A percentile compares a stretch with the other conserved stretches of the same genome.
These are phyloP conservation scores for Acanthamoeba quina DNA, from an alignment of 208 protist genomes.

Conservation along the genomic window DNA sequence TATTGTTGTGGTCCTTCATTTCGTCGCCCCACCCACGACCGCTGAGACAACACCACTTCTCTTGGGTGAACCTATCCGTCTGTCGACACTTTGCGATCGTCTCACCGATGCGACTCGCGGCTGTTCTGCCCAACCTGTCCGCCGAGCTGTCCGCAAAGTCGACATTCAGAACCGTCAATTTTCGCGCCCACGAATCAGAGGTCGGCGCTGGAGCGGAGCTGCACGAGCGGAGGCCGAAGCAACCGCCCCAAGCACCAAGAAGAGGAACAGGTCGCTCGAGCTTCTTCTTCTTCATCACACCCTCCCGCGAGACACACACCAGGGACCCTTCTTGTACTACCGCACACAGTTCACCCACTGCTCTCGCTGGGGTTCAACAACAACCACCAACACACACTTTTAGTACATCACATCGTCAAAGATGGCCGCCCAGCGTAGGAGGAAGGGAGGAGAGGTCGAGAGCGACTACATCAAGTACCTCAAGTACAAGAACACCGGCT, in stretches of 20 bases:
- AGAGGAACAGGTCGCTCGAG: not conserved
- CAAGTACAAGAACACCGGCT: slow-evolving; percentile 77
- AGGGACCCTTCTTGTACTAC: slow-evolving; percentile 37
- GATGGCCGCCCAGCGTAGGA: slow-evolving; percentile 47
- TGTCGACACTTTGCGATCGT: not conserved
- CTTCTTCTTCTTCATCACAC: slow-evolving; percentile 39
- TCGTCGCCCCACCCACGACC: not conserved
- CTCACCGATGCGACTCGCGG: not conserved
- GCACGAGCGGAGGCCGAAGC: not conserved
- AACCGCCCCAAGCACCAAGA: not conserved
- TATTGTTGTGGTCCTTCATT: not conserved
- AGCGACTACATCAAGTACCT: slow-evolving; percentile 82
- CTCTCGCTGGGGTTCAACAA: slow-evolving; percentile 20
- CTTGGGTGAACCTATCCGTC: not conserved
- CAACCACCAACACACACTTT: not conserved
- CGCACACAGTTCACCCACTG: not conserved
- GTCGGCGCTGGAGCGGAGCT: not conserved
- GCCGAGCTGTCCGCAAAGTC: not conserved
- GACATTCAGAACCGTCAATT: not conserved
- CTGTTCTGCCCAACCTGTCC: not conserved
- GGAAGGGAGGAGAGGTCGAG: slow-evolving; percentile 39
- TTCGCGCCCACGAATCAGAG: not conserved
- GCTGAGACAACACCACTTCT: not conserved
- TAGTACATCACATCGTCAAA: not conserved
- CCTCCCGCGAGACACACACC: slow-evolving; percentile 5